Percentiles rank a stretch among this genome's conserved stretches.
Evolutionary conservation across 371 early-diverging fungal species (phyloP).

Genomic region (Blakeslea trispora): DNA sequence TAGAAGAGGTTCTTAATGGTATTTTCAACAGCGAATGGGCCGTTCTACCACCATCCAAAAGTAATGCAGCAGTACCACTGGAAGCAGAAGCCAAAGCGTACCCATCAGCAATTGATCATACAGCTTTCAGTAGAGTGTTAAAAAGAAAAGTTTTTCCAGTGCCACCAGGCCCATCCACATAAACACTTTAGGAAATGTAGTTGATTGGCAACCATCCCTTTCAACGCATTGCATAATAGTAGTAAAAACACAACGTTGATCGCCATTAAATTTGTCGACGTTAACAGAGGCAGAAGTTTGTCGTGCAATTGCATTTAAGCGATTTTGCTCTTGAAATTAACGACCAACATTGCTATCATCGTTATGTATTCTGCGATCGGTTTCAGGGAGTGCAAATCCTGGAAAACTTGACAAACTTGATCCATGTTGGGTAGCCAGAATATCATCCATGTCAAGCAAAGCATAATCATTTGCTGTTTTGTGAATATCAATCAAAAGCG

Average conservation of each 20-base stretch:
- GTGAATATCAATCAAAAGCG: background rate
- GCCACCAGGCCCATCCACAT: slow-evolving; percentile 23
- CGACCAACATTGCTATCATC: no score
- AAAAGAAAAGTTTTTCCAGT: slow-evolving; percentile 5
- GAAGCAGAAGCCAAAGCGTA: slow-evolving; percentile 14
- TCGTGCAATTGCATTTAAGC: no score
- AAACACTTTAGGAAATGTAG: background rate
- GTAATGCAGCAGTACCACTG: slow-evolving; percentile 28
- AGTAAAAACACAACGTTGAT: background rate
- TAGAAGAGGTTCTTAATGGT: slow-evolving; percentile 5
- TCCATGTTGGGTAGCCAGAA: no score
- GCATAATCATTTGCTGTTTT: background rate
- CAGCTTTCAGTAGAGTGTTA: background rate
- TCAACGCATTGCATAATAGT: background rate
- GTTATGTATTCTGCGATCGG: no score
- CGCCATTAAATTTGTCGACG: no score
- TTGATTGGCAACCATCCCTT: background rate
- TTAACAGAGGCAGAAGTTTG: no score
- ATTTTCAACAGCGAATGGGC: slow-evolving; percentile 26
- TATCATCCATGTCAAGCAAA: background rate
- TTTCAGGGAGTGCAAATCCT: no score
- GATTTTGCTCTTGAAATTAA: no score
- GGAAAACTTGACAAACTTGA: no score
- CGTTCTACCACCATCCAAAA: slow-evolving; percentile 25
- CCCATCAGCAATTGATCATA: background rate